phyloP scores from a whole-genome alignment of 2,329 filamentous ascomycete genomes.

The Alternaria viburni region DNA sequence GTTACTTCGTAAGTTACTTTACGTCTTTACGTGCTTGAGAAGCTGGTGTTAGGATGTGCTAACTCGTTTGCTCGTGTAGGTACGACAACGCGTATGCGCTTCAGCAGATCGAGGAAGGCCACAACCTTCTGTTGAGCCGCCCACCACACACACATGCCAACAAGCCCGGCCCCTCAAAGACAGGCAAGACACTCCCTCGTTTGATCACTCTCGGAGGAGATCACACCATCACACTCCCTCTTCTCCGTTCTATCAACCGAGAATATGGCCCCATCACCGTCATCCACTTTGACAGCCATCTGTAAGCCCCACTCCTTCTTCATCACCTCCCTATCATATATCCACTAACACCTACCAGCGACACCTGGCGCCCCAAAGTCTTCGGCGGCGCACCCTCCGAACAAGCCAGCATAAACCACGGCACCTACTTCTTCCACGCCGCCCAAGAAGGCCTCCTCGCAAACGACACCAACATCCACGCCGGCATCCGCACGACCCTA shows the following conservation, averaged over 20 bases:
- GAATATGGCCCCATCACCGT: conserved; percentile 72
- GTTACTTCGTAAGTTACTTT: conserved; percentile 72
- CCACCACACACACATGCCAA: conserved; percentile 71
- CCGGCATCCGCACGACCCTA: conserved; percentile 83
- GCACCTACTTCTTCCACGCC: conserved; percentile 88
- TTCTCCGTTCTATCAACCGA: conserved; percentile 64
- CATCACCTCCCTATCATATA: too few relatives aligned
- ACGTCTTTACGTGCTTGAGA: background rate
- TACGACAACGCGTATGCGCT: conserved; percentile 85
- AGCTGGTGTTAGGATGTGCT: background rate
- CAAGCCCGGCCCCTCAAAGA: conserved; percentile 70
- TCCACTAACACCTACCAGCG: conserved; percentile 31
- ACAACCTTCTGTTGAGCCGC: conserved; percentile 76
- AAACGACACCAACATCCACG: conserved; percentile 87
- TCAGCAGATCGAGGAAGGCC: conserved; percentile 84
- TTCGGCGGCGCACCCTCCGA: conserved; percentile 82
- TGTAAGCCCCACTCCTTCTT: conserved; percentile 45
- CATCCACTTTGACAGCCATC: conserved; percentile 68
- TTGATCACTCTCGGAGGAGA: conserved; percentile 74
- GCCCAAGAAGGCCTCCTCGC: conserved; percentile 76
- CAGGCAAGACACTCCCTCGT: conserved; percentile 77
- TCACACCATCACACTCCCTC: conserved; percentile 66
- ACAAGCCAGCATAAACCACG: conserved; percentile 80
- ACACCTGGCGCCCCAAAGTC: conserved; percentile 79
- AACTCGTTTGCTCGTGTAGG: conserved; percentile 48